phyloP scores from a whole-genome alignment of 495 filamentous ascomycete genomes.

The Aspergillus diversus region DNA sequence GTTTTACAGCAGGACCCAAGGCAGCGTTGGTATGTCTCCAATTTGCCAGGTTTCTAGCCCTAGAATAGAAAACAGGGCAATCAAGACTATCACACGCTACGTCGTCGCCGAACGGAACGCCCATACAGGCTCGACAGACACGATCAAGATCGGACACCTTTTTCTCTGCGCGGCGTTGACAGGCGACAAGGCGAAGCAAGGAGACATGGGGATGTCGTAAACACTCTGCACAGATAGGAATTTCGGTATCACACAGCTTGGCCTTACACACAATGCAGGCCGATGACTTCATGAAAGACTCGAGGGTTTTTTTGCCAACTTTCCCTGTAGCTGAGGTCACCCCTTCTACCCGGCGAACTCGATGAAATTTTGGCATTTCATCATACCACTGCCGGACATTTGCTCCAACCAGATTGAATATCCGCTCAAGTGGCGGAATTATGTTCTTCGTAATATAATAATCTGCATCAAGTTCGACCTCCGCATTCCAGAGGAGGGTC shows the following conservation, averaged over 20 bases:
- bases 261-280: constrained; percentile 77
- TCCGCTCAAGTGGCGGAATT: constrained; percentile 91
- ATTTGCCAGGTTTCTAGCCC: constrained; percentile 69
- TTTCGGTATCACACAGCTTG: constrained; percentile 57
- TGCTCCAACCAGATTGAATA: constrained; percentile 95
- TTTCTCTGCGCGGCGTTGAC: constrained; percentile 65
- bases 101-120: constrained; percentile 69
- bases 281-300: constrained; percentile 82
- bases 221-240: constrained; percentile 67
- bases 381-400: constrained; percentile 93
- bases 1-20: constrained; percentile 57
- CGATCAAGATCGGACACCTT: constrained; percentile 66
- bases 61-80: constrained; percentile 90
- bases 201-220: constrained; percentile 56
- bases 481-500: constrained; percentile 71
- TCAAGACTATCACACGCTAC: constrained; percentile 87
- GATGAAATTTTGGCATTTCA: constrained; percentile 90
- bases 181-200: constrained; percentile 61
- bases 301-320: constrained; percentile 67
- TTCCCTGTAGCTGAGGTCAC: constrained; percentile 27
- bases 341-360: constrained; percentile 62
- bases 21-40: constrained; percentile 60
- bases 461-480: constrained; percentile 87
- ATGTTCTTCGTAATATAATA: constrained; percentile 97
- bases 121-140: constrained; percentile 83